A percentile compares a stretch with the other conserved stretches of the same genome.
Evolutionary conservation across 805 yeast species (phyloP).

Genomic region (Cyberlindnera suaveolens): DNA sequence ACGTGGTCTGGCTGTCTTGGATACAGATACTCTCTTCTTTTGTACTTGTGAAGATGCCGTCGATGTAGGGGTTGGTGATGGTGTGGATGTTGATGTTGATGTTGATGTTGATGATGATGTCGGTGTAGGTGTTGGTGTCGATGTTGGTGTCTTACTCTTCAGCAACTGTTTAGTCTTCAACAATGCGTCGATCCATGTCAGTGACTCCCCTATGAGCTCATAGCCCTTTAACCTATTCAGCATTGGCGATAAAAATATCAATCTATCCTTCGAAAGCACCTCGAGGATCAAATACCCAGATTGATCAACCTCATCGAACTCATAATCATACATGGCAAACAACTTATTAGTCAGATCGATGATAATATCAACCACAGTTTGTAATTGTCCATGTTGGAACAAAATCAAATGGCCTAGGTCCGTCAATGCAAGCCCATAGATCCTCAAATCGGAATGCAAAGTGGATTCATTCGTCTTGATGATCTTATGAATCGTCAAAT

Average conservation of each 20-base stretch:
- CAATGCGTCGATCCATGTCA: conserved; percentile 67
- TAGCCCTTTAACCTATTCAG: conserved; percentile 10
- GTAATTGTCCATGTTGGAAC: conserved; percentile 18
- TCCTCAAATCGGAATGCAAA: conserved; percentile 18
- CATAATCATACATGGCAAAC: conserved; percentile 76
- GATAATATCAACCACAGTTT: conserved; percentile 21
- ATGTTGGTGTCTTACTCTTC: not conserved
- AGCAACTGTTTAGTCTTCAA: conserved; percentile 57
- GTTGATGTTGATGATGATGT: conserved; percentile 2
- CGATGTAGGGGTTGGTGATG: too few relatives aligned
- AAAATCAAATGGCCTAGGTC: conserved; percentile 28
- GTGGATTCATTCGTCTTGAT: conserved; percentile 20
- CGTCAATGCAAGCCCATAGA: conserved; percentile 27
- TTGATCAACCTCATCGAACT: conserved; percentile 52
- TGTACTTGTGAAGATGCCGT: too few relatives aligned
- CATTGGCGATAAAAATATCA: conserved; percentile 48
- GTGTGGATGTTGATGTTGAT: conserved; percentile 1
- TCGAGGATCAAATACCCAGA: conserved; percentile 64
- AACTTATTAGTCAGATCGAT: conserved; percentile 42
- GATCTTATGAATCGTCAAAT: conserved; percentile 27
- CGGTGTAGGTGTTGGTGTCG: not conserved
- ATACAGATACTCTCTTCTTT: conserved; percentile 2
- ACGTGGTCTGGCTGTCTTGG: conserved; percentile 1
- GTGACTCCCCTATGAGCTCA: conserved; percentile 32
- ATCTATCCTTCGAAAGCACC: conserved; percentile 46